A percentile compares a stretch with the other conserved stretches of the same genome.
Evolutionary conservation across 768 basidiomycete species (phyloP).

Genomic region (Amylocystis lapponica): DNA sequence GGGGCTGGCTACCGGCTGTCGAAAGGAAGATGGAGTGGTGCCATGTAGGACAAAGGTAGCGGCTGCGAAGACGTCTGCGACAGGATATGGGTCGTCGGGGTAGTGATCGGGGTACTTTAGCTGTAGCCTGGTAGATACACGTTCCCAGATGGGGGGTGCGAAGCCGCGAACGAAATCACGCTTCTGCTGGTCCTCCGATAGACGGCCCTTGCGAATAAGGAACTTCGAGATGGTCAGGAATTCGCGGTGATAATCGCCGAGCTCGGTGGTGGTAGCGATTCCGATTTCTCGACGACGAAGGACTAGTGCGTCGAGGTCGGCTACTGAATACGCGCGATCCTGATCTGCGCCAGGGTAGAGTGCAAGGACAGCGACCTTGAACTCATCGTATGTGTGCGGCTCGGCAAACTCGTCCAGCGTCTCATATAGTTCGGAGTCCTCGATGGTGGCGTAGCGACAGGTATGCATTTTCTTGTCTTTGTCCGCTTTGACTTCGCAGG

Average conservation of each 20-base stretch:
- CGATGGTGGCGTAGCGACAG: slow-evolving; percentile 1
- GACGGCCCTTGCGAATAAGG: slow-evolving; percentile 13
- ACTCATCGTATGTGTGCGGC: slow-evolving; percentile 17
- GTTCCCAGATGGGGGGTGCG: not conserved
- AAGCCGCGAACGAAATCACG: slow-evolving; percentile 18
- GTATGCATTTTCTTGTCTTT: not conserved
- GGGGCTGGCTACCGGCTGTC: not conserved
- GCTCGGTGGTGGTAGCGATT: slow-evolving; percentile 1
- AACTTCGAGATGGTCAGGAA: slow-evolving; percentile 17
- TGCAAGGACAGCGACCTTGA: slow-evolving; percentile 17
- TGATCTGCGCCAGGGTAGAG: slow-evolving; percentile 18
- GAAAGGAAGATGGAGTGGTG: too few species aligned
- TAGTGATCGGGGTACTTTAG: slow-evolving; percentile 21
- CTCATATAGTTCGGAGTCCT: slow-evolving; percentile 1
- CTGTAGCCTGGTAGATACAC: slow-evolving; percentile 11
- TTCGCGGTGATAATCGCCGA: slow-evolving; percentile 14
- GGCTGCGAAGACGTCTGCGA: slow-evolving; percentile 15
- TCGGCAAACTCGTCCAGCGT: too few species aligned
- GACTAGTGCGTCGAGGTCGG: slow-evolving; percentile 21
- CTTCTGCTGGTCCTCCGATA: slow-evolving; percentile 16
- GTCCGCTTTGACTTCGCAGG: not conserved
- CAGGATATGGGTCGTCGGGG: slow-evolving; percentile 21
- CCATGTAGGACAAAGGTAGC: slow-evolving; percentile 15
- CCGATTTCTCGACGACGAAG: slow-evolving; percentile 8
- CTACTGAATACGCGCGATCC: slow-evolving; percentile 11